phyloP scores from a whole-genome alignment of 2,329 filamentous ascomycete genomes.

The Fusarium verrucosum region DNA sequence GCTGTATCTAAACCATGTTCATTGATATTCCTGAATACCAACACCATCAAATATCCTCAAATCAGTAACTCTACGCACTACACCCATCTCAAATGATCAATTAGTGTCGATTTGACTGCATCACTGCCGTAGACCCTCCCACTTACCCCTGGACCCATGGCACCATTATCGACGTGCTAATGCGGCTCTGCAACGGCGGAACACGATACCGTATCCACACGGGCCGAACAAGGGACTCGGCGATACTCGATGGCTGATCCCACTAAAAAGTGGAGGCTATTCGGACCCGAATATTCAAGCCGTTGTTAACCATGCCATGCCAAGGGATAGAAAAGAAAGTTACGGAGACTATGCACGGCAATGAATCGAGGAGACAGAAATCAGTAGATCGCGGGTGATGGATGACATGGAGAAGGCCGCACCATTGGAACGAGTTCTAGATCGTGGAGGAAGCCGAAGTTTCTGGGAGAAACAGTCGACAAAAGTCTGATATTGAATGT shows the following conservation, averaged over 20 bases:
- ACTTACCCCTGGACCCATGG: constrained; percentile 17
- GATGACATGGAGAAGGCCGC: constrained; percentile 11
- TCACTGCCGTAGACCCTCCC: constrained; percentile 8
- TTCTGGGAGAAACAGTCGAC: constrained; percentile 8
- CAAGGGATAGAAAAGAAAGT: constrained; percentile 9
- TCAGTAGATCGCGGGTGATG: constrained; percentile 21
- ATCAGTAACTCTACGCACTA: background rate
- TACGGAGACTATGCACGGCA: constrained; percentile 10
- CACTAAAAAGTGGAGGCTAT: constrained; percentile 17
- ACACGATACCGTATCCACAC: constrained; percentile 22
- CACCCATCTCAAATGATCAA: background rate
- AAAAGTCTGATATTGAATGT: constrained; percentile 11
- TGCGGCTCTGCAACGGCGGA: constrained; percentile 32
- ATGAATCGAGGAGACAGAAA: constrained; percentile 18
- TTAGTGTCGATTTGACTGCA: background rate
- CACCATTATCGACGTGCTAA: constrained; percentile 15
- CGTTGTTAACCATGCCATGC: background rate
- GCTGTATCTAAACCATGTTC: background rate
- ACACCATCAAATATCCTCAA: background rate
- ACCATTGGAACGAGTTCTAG: constrained; percentile 15
- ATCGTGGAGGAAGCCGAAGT: constrained; percentile 15
- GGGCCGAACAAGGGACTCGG: constrained; percentile 29
- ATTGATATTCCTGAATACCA: background rate
- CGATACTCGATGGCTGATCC: constrained; percentile 20
- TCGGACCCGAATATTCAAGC: constrained; percentile 26